These are phyloP conservation scores for Alternaria ethzedia DNA, from an alignment of 2,329 filamentous ascomycete genomes.

Conservation along the genomic window DNA sequence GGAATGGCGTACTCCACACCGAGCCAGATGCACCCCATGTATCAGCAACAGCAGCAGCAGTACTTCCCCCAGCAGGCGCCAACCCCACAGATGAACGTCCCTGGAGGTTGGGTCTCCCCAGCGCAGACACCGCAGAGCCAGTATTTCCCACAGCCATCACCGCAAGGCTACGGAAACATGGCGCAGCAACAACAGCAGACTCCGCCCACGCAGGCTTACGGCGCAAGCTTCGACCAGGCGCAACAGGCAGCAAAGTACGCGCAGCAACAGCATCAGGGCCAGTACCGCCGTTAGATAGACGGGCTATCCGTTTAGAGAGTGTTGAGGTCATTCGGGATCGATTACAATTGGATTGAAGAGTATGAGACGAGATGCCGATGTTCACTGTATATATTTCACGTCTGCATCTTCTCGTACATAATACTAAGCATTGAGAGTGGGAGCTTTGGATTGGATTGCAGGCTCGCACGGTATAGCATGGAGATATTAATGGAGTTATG, in stretches of 20 bases:
- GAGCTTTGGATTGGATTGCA: constrained; percentile 1
- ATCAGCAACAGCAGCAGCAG: constrained; percentile 31
- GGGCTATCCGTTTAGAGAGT: not conserved
- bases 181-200: constrained; percentile 7
- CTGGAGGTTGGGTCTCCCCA: constrained; percentile 37
- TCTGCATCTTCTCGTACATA: constrained; percentile 8
- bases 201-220: constrained; percentile 10
- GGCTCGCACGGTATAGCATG: not conserved
- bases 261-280: constrained; percentile 10
- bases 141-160: constrained; percentile 27
- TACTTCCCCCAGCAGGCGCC: constrained; percentile 38
- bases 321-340: not conserved
- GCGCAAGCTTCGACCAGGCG: constrained; percentile 14
- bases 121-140: constrained; percentile 13
- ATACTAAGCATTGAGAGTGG: not conserved
- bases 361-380: constrained; percentile 1
- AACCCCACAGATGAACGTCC: constrained; percentile 33
- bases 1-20: constrained; percentile 40
- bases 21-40: constrained; percentile 36
- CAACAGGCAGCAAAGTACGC: constrained; percentile 7
- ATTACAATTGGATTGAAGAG: not conserved
- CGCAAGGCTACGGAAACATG: constrained; percentile 36
- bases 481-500: not conserved
- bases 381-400: constrained; percentile 9
- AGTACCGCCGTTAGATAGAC: constrained; percentile 6